Percentiles rank a stretch among this genome's conserved stretches.
These are phyloP conservation scores for Xylaria sp. DNA, from an alignment of 2,329 filamentous ascomycete species.

Conservation along the genomic window DNA sequence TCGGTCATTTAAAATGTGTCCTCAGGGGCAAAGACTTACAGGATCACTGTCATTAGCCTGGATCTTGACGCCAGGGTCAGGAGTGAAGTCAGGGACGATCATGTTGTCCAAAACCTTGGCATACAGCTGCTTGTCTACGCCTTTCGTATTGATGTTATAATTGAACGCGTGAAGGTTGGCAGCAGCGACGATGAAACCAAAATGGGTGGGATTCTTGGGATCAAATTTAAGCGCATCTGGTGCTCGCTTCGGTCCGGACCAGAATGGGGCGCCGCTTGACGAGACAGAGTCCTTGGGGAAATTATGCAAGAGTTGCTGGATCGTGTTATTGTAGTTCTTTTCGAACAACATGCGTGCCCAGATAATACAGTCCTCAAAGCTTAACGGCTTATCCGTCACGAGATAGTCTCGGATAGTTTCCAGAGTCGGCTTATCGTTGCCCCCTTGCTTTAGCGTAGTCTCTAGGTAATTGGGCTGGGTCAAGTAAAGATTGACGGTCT, in stretches of 20 bases:
- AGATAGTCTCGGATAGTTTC: slow-evolving; percentile 91
- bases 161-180: slow-evolving; percentile 97
- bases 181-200: slow-evolving; percentile 85
- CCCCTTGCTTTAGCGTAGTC: slow-evolving; percentile 87
- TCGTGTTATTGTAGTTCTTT: slow-evolving; percentile 95
- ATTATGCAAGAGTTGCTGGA: slow-evolving; percentile 94
- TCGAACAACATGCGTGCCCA: slow-evolving; percentile 96
- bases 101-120: slow-evolving; percentile 85
- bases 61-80: slow-evolving; percentile 91
- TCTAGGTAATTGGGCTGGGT: slow-evolving; percentile 91
- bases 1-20: background rate
- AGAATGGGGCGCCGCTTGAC: slow-evolving; percentile 90
- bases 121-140: slow-evolving; percentile 76
- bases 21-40: slow-evolving; percentile 55
- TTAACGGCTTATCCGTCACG: slow-evolving; percentile 89
- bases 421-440: slow-evolving; percentile 92
- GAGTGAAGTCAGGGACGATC: slow-evolving; percentile 94
- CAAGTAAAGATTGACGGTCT: slow-evolving; percentile 93
- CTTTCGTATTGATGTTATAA: slow-evolving; percentile 92
- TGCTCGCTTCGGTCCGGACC: slow-evolving; percentile 97
- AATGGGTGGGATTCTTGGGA: slow-evolving; percentile 82
- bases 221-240: slow-evolving; percentile 93
- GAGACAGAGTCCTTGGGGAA: slow-evolving; percentile 95
- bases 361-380: slow-evolving; percentile 94
- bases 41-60: slow-evolving; percentile 96